Base-by-base conservation (phyloP, 106 monocot species). In the Apostasia ramifera region DNA sequence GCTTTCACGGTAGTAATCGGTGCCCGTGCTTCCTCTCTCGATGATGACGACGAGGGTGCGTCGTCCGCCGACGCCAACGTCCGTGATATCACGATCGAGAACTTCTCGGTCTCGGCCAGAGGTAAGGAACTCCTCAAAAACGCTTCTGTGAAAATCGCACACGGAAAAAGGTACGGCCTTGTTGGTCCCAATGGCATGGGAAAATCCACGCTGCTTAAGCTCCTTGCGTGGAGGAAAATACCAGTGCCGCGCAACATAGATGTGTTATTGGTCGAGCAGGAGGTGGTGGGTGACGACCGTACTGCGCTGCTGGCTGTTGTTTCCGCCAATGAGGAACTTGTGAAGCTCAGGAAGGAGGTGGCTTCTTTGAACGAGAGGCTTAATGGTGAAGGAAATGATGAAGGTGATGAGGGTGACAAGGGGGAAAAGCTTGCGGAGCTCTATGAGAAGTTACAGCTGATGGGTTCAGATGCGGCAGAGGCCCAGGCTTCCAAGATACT, bases 171-270 rank as follows among this genome's bases (percentile, higher is more conserved):
- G 59, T 92, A 92, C 71, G 91, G 91, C 4, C 83, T 88, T 11
- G 83, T 85, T 37, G 91, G 85, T 2, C 87, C 91, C 46, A 92
- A 92, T 39, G 91, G 87, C 45, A 88, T 57, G 82, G 91, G 85
- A 9, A 88, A 92, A 69, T 85, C 91, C 0, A 85, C 91, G 8
- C 68, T 88, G 47, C 69, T 92, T 3, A 92, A 92, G 81, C 80
- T 92, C 2, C 66, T 92, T 13, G 80, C 82, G 0, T 92, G 92
- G 88, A 47, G 92, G 43, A 88, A 92, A 67, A 83, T 92, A 43
- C 87, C 87, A 0, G 92, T 92, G 1, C 92, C 92, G 3, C 68
- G 74, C 43, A 92, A 81, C 47, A 88, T 88, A 8, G 88, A 88
- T 40, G 92, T 88, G 44, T 66, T 88, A 8, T 63, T 92, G 50